Evolutionary conservation across 2,329 filamentous ascomycete genomes (phyloP), one percentile per base, ranked within the genome.

Genomic region (Aspergillus costaricaensis): DNA sequence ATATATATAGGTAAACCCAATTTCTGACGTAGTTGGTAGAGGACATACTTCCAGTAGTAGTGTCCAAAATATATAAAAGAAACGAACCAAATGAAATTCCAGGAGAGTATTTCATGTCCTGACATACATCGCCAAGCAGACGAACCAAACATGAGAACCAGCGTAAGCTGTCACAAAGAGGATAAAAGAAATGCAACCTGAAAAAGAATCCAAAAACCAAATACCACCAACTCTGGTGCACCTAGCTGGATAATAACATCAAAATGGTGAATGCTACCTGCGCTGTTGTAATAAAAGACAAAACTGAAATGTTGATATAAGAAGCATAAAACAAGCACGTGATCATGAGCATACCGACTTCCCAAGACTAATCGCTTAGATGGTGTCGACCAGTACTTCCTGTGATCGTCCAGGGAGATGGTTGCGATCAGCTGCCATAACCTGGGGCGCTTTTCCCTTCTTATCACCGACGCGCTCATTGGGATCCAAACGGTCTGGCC

Each of bases 351-450:
- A 50, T 50, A 17, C 15, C 14, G 30, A 41, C 14, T 25, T 41
- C 17, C 17, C 12, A 48, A 51, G 41, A 58, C 14, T 9, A 8
- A 25, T 15, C 7, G 17, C n/a, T 57, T 47, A 68, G 41, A 70
- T 52, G 62, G 51, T 63, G 59, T 77, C 74, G 54, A 76, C 74
- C 27, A 65, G 65, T 53, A 69, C 64, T 54, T 75, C 68, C 53
- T 76, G 72, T 2, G 74, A 76, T 41, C 68, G 66, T 15, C 68
- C 69, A 62, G 68, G 70, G 23, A 69, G 68, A 67, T 75, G 74
- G 12, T 71, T 69, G 23, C 57, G 49, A 14, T 68, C 60, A 8
- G 63, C 72, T 57, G 72, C 73, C 53, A 68, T 70, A 9, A 74
- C 67, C 23, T 63, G 66, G 2, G 74, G 68, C 1, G 67, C 74